These are phyloP conservation scores for Solanum pinnatisectum DNA, from an alignment of 257 asterid species.

Conservation along the genomic window DNA sequence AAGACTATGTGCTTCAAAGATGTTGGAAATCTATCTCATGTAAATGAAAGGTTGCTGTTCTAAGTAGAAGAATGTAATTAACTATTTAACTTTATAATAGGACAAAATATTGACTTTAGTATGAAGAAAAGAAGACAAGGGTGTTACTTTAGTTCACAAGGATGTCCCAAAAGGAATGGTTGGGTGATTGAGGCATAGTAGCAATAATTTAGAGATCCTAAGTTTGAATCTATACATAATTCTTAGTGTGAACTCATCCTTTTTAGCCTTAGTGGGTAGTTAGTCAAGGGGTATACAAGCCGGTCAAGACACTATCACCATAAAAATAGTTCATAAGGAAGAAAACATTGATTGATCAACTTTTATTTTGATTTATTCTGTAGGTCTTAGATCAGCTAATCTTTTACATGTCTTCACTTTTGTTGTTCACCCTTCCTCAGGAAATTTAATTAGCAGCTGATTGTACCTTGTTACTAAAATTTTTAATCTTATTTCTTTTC, in stretches of 20 bases:
- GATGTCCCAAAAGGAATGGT: background rate
- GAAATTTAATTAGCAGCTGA: background rate
- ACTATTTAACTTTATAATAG: background rate
- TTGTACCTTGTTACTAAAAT: background rate
- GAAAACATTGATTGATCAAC: background rate
- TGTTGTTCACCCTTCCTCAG: background rate
- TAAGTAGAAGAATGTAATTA: background rate
- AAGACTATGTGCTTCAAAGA: background rate
- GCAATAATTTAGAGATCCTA: background rate
- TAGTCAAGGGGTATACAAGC: background rate
- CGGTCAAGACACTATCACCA: background rate
- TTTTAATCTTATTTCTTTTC: background rate
- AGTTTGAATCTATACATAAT: background rate
- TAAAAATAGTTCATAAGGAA: background rate
- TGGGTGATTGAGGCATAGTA: background rate
- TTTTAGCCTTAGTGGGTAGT: background rate
- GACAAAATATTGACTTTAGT: background rate
- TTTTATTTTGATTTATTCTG: background rate
- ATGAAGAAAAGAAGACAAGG: background rate
- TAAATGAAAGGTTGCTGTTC: background rate
- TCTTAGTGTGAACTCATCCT: background rate
- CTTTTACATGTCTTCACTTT: background rate
- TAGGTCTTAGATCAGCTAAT: background rate
- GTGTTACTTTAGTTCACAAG: background rate
- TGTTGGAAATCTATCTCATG: background rate